Base-by-base conservation (phyloP, 441 rosid genomes). In the Gossypium davidsonii region DNA sequence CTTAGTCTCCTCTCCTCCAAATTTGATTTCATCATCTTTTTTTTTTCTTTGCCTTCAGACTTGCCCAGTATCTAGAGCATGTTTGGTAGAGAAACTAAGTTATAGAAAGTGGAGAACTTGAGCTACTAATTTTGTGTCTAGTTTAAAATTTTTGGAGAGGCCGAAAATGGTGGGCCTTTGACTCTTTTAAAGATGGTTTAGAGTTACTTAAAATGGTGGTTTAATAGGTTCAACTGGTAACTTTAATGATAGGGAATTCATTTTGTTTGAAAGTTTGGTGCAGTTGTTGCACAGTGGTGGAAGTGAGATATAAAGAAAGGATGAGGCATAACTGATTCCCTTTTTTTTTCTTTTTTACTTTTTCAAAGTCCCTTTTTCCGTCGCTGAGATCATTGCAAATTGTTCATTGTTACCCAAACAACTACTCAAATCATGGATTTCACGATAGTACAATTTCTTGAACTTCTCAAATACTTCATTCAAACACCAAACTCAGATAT, bases 401-500 rank as follows among this genome's bases (percentile, higher is more conserved):
- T 48, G 59, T 67, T 51, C 44, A 48, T 49, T 51, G 44, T 15
- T 49, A 15, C 25, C 46, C 26, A 48, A 51, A 28, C n/a, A 10
- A 26, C 15, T 15, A 15, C 17, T 67, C 44, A 51, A 26, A 51
- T 51, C 59, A 67, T 1, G 15, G n/a, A 67, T 67, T 28, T 15
- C 25, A 28, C 12, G 23, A 67, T 49, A 46, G 23, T 25, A 31
- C 58, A 67, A 14, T 67, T 26, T 51, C 23, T 67, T 49, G 58
- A 67, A 49, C 20, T 67, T 67, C 56, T 67, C 71, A 48, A 67
- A 67, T 67, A 26, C 58, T 25, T 48, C 42, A 15, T 51, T 39
- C 59, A 67, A 67, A 51, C 25, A 28, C 46, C 26, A 51, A 1
- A 58, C 9, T 15, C 46, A 51, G 34, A 66, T 66, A 20, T 21